Conservation (phyloP, 1,139 yeast genomes). For the Wickerhamiella pararugosa region DNA sequence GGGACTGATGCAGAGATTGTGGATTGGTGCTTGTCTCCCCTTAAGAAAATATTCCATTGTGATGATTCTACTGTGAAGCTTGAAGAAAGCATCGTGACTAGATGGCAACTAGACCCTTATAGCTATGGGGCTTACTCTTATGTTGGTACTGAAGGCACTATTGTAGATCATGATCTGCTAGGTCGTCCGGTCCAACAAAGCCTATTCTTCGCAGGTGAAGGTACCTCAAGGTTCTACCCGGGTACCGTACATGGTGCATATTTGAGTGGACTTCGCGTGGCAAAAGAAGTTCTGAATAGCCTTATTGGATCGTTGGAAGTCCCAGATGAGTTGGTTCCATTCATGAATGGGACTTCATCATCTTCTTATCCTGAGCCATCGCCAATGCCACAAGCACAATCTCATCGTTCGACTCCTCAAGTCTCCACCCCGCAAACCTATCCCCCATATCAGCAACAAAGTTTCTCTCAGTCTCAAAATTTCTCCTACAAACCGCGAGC, state of each 20-base stretch:
- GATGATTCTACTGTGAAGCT: constrained; percentile 16
- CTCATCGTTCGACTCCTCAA: constrained; percentile 3
- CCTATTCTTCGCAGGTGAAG: constrained; percentile 32
- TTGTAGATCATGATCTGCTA: constrained; percentile 29
- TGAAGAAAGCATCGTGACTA: constrained; percentile 28
- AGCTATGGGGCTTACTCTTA: constrained; percentile 30
- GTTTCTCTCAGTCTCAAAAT: not conserved
- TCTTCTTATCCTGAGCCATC: constrained; percentile 2
- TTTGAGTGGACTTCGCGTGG: constrained; percentile 30
- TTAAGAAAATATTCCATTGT: constrained; percentile 21
- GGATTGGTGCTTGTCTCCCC: constrained; percentile 23
- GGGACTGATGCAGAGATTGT: constrained; percentile 25
- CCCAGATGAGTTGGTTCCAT: constrained; percentile 26
- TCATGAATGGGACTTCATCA: not conserved
- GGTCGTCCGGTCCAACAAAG: constrained; percentile 27
- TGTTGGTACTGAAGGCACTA: constrained; percentile 30
- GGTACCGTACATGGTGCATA: constrained; percentile 34
- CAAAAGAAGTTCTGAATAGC: constrained; percentile 28
- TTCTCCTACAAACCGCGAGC: constrained; percentile 4
- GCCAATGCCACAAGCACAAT: constrained; percentile 1
- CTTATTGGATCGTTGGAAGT: constrained; percentile 28
- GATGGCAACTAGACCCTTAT: constrained; percentile 31
- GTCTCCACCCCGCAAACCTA: constrained; percentile 1
- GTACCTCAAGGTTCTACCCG: constrained; percentile 30
- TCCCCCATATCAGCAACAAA: too few species aligned